Base-by-base conservation (phyloP, 768 basidiomycete species). In the Mycena belliarum region DNA sequence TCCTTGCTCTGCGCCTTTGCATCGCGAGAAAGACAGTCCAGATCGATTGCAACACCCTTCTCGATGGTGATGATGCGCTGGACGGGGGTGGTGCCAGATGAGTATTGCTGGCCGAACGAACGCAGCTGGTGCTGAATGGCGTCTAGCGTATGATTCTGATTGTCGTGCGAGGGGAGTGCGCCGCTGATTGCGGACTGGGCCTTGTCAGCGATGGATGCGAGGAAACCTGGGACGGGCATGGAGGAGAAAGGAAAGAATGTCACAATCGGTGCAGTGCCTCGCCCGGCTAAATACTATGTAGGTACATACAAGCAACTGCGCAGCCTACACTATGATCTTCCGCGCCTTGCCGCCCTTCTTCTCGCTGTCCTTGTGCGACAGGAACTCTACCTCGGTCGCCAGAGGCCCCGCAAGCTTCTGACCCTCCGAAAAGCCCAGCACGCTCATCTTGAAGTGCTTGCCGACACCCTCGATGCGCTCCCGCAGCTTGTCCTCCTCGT, bases 331-430 rank as follows among this genome's bases (percentile, higher is more conserved):
- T 69, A 84, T 68, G 52, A 91, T 88, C 79, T 92, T 94, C 81
- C 83, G 88, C 66, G 83, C 81, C 52, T 80, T 70, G 74, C 93
- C 94, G 69, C 89, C 89, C 79, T 95, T 96, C 83, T 88, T 94
- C 80, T 95, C 93, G 63, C 89, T 89, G 73, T 96, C 94, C 75
- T 94, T 94, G 79, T 96, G 93, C 67, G 91, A 93, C 73, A 92
- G 72, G 71, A 95, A 98, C 76, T 95, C 92, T 29, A 97, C 93
- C 76, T 98, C 95, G 7, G 93, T 95, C 61, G 93, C 89, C 70
- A 95, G 80, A n/a, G 93, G 88, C 23, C 91, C 90, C 43, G 82
- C 83, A 50, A 95, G 76, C 75, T 86, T 88, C 70, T 85, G 83
- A n/a, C 75, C 69, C 63, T 93, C 88, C 3, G 75, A 49, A 70